Percentiles rank a stretch among this genome's conserved stretches.
These are phyloP conservation scores for Nemania sp. DNA, from an alignment of 2,329 filamentous ascomycete species.

Conservation along the genomic window DNA sequence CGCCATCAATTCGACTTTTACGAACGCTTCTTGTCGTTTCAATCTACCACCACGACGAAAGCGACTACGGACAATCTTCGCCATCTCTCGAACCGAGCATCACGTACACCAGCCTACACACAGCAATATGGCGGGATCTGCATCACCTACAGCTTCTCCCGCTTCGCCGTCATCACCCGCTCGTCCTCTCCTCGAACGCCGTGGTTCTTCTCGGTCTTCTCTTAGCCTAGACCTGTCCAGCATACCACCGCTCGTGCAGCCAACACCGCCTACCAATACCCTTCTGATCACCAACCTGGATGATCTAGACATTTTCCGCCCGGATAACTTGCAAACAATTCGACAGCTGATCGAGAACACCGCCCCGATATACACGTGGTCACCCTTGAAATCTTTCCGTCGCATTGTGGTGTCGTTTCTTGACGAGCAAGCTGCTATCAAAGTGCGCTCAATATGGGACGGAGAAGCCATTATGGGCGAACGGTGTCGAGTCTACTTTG, in stretches of 20 bases:
- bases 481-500: constrained; percentile 70
- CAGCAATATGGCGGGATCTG: constrained; percentile 32
- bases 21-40: not conserved
- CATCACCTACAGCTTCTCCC: constrained; percentile 33
- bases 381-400: constrained; percentile 79
- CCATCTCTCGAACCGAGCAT: not conserved
- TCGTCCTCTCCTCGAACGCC: constrained; percentile 40
- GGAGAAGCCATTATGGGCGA: constrained; percentile 73
- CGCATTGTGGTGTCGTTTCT: constrained; percentile 81
- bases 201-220: constrained; percentile 50
- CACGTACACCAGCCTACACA: constrained; percentile 6
- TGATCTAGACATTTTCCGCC: constrained; percentile 72
- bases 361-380: constrained; percentile 76
- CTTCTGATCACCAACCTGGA: constrained; percentile 82
- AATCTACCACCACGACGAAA: not conserved
- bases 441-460: constrained; percentile 73
- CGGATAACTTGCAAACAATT: constrained; percentile 74
- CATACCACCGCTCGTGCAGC: constrained; percentile 69
- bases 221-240: constrained; percentile 75
- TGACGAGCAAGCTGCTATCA: constrained; percentile 68
- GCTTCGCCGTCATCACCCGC: constrained; percentile 39
- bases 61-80: not conserved
- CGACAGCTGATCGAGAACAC: constrained; percentile 69
- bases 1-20: not conserved
- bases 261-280: constrained; percentile 80